Evolutionary conservation across 164 flowering plant genomes (phyloP).

Genomic region (Tinospora cordifolia): DNA sequence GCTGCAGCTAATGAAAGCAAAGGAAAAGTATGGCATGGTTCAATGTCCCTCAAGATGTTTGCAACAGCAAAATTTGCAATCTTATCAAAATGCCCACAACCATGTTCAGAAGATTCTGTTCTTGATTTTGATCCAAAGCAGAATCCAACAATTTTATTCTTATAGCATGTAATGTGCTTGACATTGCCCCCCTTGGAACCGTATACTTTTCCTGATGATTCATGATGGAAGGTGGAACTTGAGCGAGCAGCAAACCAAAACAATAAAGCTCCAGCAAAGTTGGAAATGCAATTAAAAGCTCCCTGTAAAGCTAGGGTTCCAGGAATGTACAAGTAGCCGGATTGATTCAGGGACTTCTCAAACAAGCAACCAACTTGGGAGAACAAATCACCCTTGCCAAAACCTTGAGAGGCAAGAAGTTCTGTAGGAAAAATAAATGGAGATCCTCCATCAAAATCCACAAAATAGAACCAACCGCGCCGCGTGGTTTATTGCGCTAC

Average conservation of each 20-base stretch:
- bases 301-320: constrained; percentile 59
- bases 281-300: constrained; percentile 57
- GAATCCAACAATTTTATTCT: constrained; percentile 22
- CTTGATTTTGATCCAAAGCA: constrained; percentile 21
- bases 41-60: constrained; percentile 32
- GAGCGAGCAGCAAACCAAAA: constrained; percentile 37
- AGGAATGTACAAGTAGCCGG: constrained; percentile 26
- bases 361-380: constrained; percentile 32
- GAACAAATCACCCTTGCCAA: constrained; percentile 25
- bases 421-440: constrained; percentile 33
- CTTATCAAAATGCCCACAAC: constrained; percentile 29
- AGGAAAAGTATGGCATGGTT: constrained; percentile 37
- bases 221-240: constrained; percentile 22
- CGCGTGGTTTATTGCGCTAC: constrained; percentile 21
- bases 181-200: constrained; percentile 24
- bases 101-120: constrained; percentile 18
- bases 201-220: constrained; percentile 18
- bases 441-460: constrained; percentile 44
- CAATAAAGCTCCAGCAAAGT: constrained; percentile 49
- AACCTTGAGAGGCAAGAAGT: constrained; percentile 24
- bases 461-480: constrained; percentile 37
- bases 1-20: constrained; percentile 69
- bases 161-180: constrained; percentile 23
- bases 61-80: constrained; percentile 33
- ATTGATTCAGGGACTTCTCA: constrained; percentile 31